A percentile compares a stretch with the other conserved stretches of the same genome.
Evolutionary conservation across 2,329 filamentous ascomycete genomes (phyloP).

Genomic region (Trichothecium roseum): DNA sequence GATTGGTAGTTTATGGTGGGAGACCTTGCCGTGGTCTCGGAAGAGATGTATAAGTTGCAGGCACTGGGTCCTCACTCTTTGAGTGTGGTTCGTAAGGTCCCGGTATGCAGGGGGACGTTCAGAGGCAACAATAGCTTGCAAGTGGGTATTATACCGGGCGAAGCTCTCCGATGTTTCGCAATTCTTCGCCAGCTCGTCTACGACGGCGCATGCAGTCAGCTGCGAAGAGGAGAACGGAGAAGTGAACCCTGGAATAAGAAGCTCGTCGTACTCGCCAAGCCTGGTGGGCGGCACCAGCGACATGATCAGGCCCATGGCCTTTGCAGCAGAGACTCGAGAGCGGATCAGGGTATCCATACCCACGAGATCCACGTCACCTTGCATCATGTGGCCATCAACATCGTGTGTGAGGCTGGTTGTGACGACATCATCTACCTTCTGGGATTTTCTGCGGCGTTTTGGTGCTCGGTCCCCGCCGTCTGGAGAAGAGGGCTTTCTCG

Average conservation of each 20-base stretch:
- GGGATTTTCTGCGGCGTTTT: conserved; percentile 72
- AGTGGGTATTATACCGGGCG: conserved; percentile 45
- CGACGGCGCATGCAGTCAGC: conserved; percentile 68
- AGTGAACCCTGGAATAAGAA: conserved; percentile 54
- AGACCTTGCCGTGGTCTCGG: conserved; percentile 78
- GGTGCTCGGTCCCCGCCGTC: conserved; percentile 51
- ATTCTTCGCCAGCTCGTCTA: conserved; percentile 78
- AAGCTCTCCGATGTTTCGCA: conserved; percentile 29
- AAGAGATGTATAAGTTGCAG: conserved; percentile 85
- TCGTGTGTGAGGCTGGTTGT: conserved; percentile 69
- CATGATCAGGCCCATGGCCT: conserved; percentile 78
- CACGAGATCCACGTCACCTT: conserved; percentile 90
- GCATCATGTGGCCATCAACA: conserved; percentile 95
- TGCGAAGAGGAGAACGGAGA: conserved; percentile 79
- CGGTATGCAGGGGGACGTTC: conserved; percentile 77
- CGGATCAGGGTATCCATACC: conserved; percentile 81
- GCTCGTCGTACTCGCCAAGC: conserved; percentile 53
- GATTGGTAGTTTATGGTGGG: conserved; percentile 61
- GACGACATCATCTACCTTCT: conserved; percentile 65
- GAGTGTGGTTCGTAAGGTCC: conserved; percentile 82
- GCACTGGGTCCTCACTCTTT: conserved; percentile 84
- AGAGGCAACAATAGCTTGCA: conserved; percentile 69
- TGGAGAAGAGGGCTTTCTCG: conserved; percentile 37
- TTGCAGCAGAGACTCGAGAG: conserved; percentile 78
- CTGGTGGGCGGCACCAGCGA: conserved; percentile 57